Evolutionary conservation across 2,329 filamentous ascomycete species (phyloP).

Genomic region (Ceratocystis alfenasii): DNA sequence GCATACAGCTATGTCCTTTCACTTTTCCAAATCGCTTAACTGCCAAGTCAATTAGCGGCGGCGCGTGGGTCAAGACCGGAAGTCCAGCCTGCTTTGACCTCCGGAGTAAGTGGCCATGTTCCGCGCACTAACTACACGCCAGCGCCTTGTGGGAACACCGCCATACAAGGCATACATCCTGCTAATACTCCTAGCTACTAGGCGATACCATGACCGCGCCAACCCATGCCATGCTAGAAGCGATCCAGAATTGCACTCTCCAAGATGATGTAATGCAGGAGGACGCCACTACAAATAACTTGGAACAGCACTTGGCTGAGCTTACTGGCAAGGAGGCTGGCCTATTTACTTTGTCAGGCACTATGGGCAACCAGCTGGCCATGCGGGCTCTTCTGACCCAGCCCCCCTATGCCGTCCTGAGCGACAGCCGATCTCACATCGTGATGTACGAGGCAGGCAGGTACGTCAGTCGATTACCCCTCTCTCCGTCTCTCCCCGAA

Average conservation of each 20-base stretch:
- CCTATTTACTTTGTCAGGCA: constrained; percentile 75
- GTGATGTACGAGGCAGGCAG: constrained; percentile 54
- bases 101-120: constrained; percentile 29
- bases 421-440: constrained; percentile 69
- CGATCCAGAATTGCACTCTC: constrained; percentile 62
- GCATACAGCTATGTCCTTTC: neutral
- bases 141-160: neutral
- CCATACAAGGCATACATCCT: neutral
- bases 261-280: constrained; percentile 76
- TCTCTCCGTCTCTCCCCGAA: neutral
- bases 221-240: constrained; percentile 67
- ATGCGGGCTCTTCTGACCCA: constrained; percentile 65
- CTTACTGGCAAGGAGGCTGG: constrained; percentile 65
- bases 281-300: constrained; percentile 62
- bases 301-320: constrained; percentile 62
- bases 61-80: constrained; percentile 13
- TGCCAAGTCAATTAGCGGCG: neutral
- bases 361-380: constrained; percentile 87
- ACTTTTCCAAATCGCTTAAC: neutral
- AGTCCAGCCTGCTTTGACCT: constrained; percentile 33
- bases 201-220: constrained; percentile 56
- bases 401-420: constrained; percentile 69
- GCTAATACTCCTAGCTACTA: constrained; percentile 24
- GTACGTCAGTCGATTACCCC: constrained; percentile 27
- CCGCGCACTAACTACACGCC: neutral